phyloP scores from a whole-genome alignment of 345 rosid genomes.

The Carallia brachiata region DNA sequence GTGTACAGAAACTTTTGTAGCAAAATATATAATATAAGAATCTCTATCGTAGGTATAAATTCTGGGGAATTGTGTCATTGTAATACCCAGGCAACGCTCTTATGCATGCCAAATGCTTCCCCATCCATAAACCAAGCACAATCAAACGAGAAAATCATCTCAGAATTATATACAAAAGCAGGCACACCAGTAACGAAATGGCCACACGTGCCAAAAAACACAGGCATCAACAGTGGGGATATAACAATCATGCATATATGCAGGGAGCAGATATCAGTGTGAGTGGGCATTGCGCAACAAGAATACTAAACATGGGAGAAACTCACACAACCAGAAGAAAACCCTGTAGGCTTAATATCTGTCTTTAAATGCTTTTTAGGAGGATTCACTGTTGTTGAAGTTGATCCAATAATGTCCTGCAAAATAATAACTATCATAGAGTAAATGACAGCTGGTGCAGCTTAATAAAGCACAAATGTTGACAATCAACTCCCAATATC shows the following conservation, averaged over 20 bases:
- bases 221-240: background rate
- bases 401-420: slow-evolving; percentile 11
- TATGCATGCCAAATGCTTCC: too few relatives aligned
- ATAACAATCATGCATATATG: background rate
- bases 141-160: too few relatives aligned
- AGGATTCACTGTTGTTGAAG: slow-evolving; percentile 13
- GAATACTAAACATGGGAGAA: background rate
- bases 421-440: background rate
- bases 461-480: background rate
- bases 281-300: background rate
- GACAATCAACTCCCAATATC: background rate
- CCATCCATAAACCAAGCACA: too few relatives aligned
- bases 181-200: too few relatives aligned
- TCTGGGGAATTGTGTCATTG: too few relatives aligned
- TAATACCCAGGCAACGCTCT: too few relatives aligned
- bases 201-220: too few relatives aligned
- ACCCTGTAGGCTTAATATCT: slow-evolving; percentile 10
- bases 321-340: slow-evolving; percentile 26
- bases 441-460: background rate
- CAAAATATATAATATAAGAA: too few relatives aligned
- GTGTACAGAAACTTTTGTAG: too few relatives aligned
- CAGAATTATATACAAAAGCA: too few relatives aligned
- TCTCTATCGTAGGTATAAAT: too few relatives aligned
- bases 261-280: background rate
- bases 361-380: slow-evolving; percentile 18